Evolutionary conservation across 2,329 filamentous ascomycete species (phyloP).

Genomic region (Paecilomyces niveus): DNA sequence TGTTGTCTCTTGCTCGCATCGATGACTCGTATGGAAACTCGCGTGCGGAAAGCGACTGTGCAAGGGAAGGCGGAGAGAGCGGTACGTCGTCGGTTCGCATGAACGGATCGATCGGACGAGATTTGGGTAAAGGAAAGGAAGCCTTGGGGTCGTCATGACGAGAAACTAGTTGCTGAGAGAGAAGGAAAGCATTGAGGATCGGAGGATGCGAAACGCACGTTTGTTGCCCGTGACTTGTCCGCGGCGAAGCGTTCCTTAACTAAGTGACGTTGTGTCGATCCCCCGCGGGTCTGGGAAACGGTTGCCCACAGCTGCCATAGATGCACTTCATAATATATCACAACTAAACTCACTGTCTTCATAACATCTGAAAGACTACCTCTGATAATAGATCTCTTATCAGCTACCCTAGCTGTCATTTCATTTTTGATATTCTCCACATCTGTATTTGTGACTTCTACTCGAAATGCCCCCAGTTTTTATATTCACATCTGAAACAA

Average conservation of each 20-base stretch:
- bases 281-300: conserved; percentile 7
- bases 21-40: conserved; percentile 30
- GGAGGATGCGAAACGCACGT: conserved; percentile 5
- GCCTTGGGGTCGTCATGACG: conserved; percentile 54
- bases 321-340: background rate
- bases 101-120: conserved; percentile 52
- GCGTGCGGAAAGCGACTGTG: conserved; percentile 17
- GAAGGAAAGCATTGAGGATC: background rate
- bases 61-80: conserved; percentile 34
- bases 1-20: conserved; percentile 26
- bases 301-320: background rate
- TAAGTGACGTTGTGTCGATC: conserved; percentile 18
- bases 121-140: conserved; percentile 64
- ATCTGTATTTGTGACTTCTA: too few relatives aligned
- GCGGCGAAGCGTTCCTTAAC: conserved; percentile 14
- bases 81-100: conserved; percentile 39
- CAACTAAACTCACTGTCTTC: too few relatives aligned
- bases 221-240: conserved; percentile 10
- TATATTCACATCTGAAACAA: too few relatives aligned
- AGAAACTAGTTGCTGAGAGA: conserved; percentile 1
- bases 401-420: too few relatives aligned
- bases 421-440: too few relatives aligned
- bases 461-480: too few relatives aligned
- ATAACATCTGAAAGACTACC: too few relatives aligned
- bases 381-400: too few relatives aligned